phyloP scores from a whole-genome alignment of 73 alveolate genomes.

The Paramecium pentaurelia region DNA sequence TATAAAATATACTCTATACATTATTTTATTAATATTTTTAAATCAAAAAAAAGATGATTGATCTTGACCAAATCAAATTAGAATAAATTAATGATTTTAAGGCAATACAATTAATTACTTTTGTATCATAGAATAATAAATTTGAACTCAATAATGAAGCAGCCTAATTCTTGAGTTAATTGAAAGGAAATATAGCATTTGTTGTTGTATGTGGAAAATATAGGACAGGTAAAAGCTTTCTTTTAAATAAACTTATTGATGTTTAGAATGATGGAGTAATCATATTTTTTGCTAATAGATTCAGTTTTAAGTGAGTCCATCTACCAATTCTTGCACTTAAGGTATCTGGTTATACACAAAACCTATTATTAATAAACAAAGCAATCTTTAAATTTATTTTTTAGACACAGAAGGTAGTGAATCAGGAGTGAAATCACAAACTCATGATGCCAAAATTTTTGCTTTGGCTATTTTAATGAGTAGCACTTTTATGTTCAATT shows the following conservation, averaged over 20 bases:
- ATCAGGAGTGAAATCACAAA: conserved; percentile 82
- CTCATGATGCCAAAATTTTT: conserved; percentile 95
- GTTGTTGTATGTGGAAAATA: conserved; percentile 76
- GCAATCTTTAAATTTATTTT: conserved; percentile 82
- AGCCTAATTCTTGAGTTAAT: not conserved
- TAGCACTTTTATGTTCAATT: conserved; percentile 87
- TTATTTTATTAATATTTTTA: not conserved
- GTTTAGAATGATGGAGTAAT: conserved; percentile 69
- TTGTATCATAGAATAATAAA: not conserved
- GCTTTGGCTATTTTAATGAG: conserved; percentile 88
- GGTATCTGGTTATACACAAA: conserved; percentile 97
- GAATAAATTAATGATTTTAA: not conserved
- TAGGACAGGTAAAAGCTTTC: conserved; percentile 94
- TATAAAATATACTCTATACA: not conserved
- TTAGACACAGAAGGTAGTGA: conserved; percentile 97
- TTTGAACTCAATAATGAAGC: conserved; percentile 1
- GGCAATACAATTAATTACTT: not conserved
- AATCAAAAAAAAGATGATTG: not conserved
- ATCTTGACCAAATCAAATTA: not conserved
- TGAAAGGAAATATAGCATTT: not conserved
- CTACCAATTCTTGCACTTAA: conserved; percentile 92
- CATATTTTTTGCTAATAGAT: not conserved
- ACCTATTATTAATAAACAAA: conserved; percentile 77
- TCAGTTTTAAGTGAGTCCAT: conserved; percentile 79
- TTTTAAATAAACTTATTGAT: conserved; percentile 84